phyloP scores from a whole-genome alignment of 75 land plant species.

The Pinus taeda region DNA sequence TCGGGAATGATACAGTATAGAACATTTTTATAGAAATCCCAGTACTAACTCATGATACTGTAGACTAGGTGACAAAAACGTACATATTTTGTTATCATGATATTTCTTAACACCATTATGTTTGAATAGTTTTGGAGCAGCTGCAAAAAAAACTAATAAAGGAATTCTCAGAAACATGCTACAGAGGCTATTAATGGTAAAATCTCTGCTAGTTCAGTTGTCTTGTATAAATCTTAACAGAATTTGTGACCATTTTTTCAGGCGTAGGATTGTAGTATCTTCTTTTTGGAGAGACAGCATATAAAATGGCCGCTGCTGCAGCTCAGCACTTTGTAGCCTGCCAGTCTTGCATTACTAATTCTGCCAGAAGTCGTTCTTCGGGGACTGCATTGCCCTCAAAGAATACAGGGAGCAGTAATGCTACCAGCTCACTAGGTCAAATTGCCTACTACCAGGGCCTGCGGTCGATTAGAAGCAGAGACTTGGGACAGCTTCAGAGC shows the following conservation, averaged over 20 bases:
- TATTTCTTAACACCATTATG: neutral
- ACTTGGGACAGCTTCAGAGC: slow-evolving; percentile 17
- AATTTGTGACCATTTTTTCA: neutral
- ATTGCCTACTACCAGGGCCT: slow-evolving; percentile 31
- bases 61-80: neutral
- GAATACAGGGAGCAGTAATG: slow-evolving; percentile 6
- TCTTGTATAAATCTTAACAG: neutral
- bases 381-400: slow-evolving; percentile 12
- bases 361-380: slow-evolving; percentile 1
- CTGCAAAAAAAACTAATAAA: neutral
- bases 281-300: neutral
- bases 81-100: neutral
- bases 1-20: neutral
- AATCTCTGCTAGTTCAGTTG: neutral
- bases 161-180: neutral
- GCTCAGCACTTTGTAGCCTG: slow-evolving; percentile 28
- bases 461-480: slow-evolving; percentile 26
- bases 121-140: neutral
- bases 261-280: neutral
- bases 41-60: neutral
- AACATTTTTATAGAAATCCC: neutral
- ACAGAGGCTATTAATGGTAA: neutral
- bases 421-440: slow-evolving; percentile 17
- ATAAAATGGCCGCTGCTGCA: slow-evolving; percentile 33
- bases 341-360: neutral